Percentiles rank a stretch among this genome's conserved stretches.
Evolutionary conservation across 768 basidiomycete genomes (phyloP).

Genomic region (Boletus subparvulus): DNA sequence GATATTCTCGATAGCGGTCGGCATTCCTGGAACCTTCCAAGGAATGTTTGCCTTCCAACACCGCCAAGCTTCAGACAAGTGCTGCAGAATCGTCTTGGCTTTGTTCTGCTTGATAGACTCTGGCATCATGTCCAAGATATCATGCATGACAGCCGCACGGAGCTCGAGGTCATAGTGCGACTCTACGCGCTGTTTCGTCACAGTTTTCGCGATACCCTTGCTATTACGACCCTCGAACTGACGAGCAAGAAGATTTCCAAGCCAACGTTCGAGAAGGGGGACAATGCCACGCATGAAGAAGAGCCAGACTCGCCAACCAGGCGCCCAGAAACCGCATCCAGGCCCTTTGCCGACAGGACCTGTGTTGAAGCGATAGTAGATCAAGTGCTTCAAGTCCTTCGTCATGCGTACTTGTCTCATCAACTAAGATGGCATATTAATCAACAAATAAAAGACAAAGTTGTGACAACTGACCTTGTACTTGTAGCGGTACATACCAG

Average conservation of each 20-base stretch:
- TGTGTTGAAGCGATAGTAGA: slow-evolving; percentile 99
- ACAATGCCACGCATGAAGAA: slow-evolving; percentile 99
- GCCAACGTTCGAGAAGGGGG: slow-evolving; percentile 95
- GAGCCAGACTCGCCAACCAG: slow-evolving; percentile 99
- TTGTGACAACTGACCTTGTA: slow-evolving; percentile 69
- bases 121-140: slow-evolving; percentile 99
- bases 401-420: slow-evolving; percentile 99
- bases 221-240: slow-evolving; percentile 98
- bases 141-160: slow-evolving; percentile 98
- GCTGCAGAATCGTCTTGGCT: slow-evolving; percentile 98
- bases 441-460: background rate
- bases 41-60: slow-evolving; percentile 98
- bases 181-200: slow-evolving; percentile 98
- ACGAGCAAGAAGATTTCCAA: slow-evolving; percentile 94
- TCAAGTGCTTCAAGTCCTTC: slow-evolving; percentile 97
- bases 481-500: slow-evolving; percentile 99
- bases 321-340: slow-evolving; percentile 99
- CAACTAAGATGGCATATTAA: slow-evolving; percentile 46
- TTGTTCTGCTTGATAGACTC: slow-evolving; percentile 99
- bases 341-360: slow-evolving; percentile 99
- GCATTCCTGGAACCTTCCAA: slow-evolving; percentile 99
- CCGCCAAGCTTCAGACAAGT: slow-evolving; percentile 97
- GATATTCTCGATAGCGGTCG: slow-evolving; percentile 98
- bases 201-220: slow-evolving; percentile 95
- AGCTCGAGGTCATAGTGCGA: slow-evolving; percentile 98